Evolutionary conservation across 768 basidiomycete genomes (phyloP), one percentile per base, ranked within the genome.

Genomic region (Kwoniella shandongensis): DNA sequence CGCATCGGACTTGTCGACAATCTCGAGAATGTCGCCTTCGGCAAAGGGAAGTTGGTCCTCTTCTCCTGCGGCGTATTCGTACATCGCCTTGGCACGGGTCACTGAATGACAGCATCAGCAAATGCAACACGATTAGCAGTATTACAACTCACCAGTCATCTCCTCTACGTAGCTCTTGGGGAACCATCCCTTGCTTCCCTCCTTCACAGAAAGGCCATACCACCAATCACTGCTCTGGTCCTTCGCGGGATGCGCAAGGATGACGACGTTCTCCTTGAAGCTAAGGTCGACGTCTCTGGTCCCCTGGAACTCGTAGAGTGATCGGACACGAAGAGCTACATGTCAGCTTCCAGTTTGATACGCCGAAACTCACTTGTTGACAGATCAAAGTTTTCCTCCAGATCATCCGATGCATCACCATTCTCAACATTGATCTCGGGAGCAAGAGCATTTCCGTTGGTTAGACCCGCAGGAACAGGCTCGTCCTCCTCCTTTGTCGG

Each of bases 211-310:
- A 3, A 81, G 88, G 25, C 91, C 92, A 72, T 88, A 89, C 89
- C 91, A 94, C 96, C 96, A 98, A 61, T 91, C 89, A 36, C 88
- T 85, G 18, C 82, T 84, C 29, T 85, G 80, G 50, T 79, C 79
- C 76, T 89, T 94, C 17, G 92, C 89, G 0, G 92, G 91, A 76
- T 94, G 83, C 11, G 88, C 91, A 30, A 79, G 76, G 12, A 98
- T 78, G 47, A 92, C 81, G 23, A 85, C 69, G 74, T 97, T 91
- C 70, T 88, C 86, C 23, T 76, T 82, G 77, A 99, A 97, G 18
- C 82, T 82, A 42, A 98, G 81, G 77, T 99, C 96, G 64, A 93
- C 92, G 8, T 83, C 80, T 10, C 93, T 85, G 60, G 93, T 90
- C 3, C 85, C 92, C 49, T 88, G 83, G 71, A 91, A 98, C 0